Evolutionary conservation across 495 filamentous ascomycete species (phyloP).

Genomic region (Cenococcum geophilum): DNA sequence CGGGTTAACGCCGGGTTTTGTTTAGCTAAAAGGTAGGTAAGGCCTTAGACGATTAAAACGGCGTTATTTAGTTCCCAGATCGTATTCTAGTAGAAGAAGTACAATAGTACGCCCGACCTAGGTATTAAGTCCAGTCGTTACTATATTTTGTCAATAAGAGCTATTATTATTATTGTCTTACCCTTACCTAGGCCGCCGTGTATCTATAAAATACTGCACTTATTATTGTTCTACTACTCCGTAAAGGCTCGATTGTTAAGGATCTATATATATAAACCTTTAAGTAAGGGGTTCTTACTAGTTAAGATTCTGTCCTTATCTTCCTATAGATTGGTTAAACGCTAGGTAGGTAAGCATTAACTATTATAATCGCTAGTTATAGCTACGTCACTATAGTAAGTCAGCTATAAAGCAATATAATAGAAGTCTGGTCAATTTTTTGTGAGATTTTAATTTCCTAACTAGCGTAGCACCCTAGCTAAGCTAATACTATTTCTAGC

Average conservation of each 20-base stretch:
- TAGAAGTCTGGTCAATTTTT: too few species aligned
- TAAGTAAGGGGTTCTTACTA: slow-evolving; percentile 1
- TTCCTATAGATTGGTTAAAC: too few species aligned
- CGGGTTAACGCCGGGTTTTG: background rate
- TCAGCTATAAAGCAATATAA: too few species aligned
- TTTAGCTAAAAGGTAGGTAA: background rate
- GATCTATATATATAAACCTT: slow-evolving; percentile 12
- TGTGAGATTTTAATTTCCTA: too few species aligned
- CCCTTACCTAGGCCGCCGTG: slow-evolving; percentile 18
- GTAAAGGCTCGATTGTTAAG: slow-evolving; percentile 10
- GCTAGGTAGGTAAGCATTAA: background rate
- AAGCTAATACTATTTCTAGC: too few species aligned
- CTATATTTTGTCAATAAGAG: slow-evolving; percentile 6
- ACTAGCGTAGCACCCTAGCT: too few species aligned
- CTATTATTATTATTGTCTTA: slow-evolving; percentile 22
- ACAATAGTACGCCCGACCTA: background rate
- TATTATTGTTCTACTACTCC: slow-evolving; percentile 1
- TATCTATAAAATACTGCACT: slow-evolving; percentile 12
- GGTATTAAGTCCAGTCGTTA: background rate
- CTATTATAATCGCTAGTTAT: background rate
- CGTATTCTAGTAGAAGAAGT: slow-evolving; percentile 13
- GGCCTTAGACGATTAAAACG: background rate
- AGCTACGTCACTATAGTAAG: too few species aligned
- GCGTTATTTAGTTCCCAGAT: slow-evolving; percentile 2
- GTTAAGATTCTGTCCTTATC: slow-evolving; percentile 1